Base-by-base conservation (phyloP, 1,284 basidiomycete species). In the Pholiota adiposa region DNA sequence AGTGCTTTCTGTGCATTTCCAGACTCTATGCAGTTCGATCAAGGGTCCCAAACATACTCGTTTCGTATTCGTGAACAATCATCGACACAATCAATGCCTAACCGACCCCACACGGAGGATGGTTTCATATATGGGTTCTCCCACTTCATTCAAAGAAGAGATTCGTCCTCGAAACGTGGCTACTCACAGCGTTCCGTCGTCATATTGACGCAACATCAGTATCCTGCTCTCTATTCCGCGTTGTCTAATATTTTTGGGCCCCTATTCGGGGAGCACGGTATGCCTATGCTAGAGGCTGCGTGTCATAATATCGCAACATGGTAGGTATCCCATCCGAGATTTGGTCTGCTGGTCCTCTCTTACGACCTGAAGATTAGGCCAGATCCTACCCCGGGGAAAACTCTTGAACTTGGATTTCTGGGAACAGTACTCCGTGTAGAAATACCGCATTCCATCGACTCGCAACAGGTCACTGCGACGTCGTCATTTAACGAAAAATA, bases 1-100 rank as follows among this genome's bases (percentile, higher is more conserved):
- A 96, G 95, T 58, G 94, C 96, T 4, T 98, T 98, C 76, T 95
- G 93, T 0, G 89, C 94, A 0, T 96, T 99, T 69, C 97, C 97
- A 0, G 96, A 98, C 69, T 96, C 94, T 0, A 78, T 88, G 0
- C 87, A 93, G 55, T 93, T 93, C 60, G 87, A 91, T 51, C 81
- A 94, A 74, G 86, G 91, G 8, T 84, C 85, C 1, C 84, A 89
- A 69, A 80, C 79, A 2, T 89, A 93, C 69, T 92, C 90, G 0
- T 93, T 93, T 72, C 83, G 89, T 48, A 81, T 92, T 56, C 83
- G 87, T 56, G 81, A 82, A 61, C 72, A 75, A 50, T 56, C 71
- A 18, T 55, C 65, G 21, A 55, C 69, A 34, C 63, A 73, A 38
- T 60, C 68, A 46, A 61, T 69, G 31, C 67, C 71, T 23, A 77